Percentiles rank a stretch among this genome's conserved stretches.
Evolutionary conservation across 139 green algal species (phyloP).

Genomic region (Dunaliella primolecta): DNA sequence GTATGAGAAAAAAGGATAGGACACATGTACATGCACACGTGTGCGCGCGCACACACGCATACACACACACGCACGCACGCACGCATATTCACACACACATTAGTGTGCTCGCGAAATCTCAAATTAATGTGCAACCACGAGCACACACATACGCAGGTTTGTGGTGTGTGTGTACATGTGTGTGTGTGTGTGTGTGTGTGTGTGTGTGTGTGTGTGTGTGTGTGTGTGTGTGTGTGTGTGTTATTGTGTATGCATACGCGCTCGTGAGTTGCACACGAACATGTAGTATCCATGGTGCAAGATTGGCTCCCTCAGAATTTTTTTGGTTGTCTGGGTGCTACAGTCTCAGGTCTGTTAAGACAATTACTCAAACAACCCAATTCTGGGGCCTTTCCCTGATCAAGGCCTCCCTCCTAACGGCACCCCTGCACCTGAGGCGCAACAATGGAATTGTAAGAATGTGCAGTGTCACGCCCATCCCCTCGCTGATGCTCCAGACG

Average conservation of each 20-base stretch:
- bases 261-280: background rate
- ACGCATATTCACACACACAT: background rate
- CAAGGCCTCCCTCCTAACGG: no score
- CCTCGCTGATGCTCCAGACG: no score
- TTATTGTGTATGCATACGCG: background rate
- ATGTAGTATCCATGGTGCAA: no score
- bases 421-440: no score
- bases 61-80: background rate
- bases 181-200: constrained; percentile 1
- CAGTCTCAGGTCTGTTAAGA: background rate
- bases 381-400: background rate
- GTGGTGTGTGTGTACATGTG: constrained; percentile 1
- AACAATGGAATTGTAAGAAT: no score
- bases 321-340: background rate
- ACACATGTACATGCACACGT: no score
- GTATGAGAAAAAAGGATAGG: no score
- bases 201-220: background rate
- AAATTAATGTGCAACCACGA: constrained; percentile 16
- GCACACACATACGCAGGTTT: background rate
- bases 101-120: background rate
- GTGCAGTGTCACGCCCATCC: no score
- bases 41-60: constrained; percentile 43
- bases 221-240: background rate
- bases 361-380: background rate
- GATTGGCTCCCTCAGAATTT: background rate